phyloP scores from a whole-genome alignment of 2,329 filamentous ascomycete species.

The Pseudogymnoascus sp. region DNA sequence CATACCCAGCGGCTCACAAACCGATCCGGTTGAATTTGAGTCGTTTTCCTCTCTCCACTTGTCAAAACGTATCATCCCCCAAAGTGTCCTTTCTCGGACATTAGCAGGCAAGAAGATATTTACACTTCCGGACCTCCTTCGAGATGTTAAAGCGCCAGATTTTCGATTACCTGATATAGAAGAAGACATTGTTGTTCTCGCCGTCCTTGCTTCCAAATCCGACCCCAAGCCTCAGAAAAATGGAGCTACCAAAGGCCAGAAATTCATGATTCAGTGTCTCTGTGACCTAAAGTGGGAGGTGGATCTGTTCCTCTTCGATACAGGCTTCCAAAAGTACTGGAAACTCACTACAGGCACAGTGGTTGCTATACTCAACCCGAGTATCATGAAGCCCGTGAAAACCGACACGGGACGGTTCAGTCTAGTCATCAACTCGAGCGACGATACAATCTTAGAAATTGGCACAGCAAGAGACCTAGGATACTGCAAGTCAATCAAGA shows the following conservation, averaged over 20 bases:
- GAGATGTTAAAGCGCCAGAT: constrained; percentile 70
- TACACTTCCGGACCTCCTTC: constrained; percentile 70
- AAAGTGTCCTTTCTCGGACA: constrained; percentile 69
- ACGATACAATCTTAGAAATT: constrained; percentile 84
- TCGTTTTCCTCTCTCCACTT: constrained; percentile 80
- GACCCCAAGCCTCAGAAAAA: constrained; percentile 57
- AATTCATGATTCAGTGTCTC: constrained; percentile 87
- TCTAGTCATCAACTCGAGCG: constrained; percentile 74
- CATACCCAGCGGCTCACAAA: constrained; percentile 24
- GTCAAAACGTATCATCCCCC: constrained; percentile 72
- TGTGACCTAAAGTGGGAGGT: constrained; percentile 86
- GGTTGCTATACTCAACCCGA: constrained; percentile 84
- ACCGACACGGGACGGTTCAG: constrained; percentile 77
- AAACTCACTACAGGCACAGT: constrained; percentile 88
- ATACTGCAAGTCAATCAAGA: constrained; percentile 77
- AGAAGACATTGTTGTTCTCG: constrained; percentile 83
- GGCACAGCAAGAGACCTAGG: constrained; percentile 77
- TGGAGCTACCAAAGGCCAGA: constrained; percentile 43
- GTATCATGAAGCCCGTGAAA: constrained; percentile 77
- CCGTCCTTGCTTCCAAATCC: constrained; percentile 81
- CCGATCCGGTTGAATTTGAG: constrained; percentile 63
- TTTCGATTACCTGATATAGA: constrained; percentile 77
- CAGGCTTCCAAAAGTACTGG: constrained; percentile 87
- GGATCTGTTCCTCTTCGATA: constrained; percentile 85
- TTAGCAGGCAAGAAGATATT: constrained; percentile 70